phyloP scores from a whole-genome alignment of 1,139 yeast species.

The Petasospora fabianii region DNA sequence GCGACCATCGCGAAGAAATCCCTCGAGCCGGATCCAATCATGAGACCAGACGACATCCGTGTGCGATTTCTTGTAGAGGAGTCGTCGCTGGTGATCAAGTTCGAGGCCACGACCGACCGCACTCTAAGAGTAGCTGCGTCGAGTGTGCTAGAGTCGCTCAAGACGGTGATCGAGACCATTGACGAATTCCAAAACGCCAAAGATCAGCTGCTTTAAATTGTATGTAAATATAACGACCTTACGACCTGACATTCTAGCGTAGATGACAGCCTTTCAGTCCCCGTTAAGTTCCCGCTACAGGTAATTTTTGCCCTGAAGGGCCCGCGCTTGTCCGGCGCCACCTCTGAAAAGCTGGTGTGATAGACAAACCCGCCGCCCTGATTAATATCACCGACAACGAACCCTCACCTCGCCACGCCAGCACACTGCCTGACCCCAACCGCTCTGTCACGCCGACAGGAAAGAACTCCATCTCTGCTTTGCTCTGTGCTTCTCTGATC shows the following conservation, averaged over 20 bases:
- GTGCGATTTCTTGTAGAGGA: slow-evolving; percentile 36
- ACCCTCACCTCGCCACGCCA: too few relatives aligned
- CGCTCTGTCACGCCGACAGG: too few relatives aligned
- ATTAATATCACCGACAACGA: too few relatives aligned
- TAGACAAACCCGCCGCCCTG: too few relatives aligned
- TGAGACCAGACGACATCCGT: slow-evolving; percentile 58
- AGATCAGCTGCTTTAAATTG: not conserved
- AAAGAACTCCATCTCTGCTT: too few relatives aligned
- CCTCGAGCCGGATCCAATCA: slow-evolving; percentile 73
- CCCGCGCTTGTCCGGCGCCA: not conserved
- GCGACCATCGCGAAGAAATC: slow-evolving; percentile 60
- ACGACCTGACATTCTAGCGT: too few relatives aligned
- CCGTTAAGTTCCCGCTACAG: too few relatives aligned
- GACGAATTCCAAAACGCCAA: slow-evolving; percentile 49
- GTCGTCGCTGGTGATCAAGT: slow-evolving; percentile 36
- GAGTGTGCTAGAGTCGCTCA: slow-evolving; percentile 61
- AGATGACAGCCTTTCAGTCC: too few relatives aligned
- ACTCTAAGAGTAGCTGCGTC: slow-evolving; percentile 68
- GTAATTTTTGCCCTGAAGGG: not conserved
- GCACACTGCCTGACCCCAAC: too few relatives aligned
- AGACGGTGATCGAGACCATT: slow-evolving; percentile 65
- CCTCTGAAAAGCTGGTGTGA: not conserved
- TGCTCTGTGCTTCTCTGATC: too few relatives aligned
- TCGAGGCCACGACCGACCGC: slow-evolving; percentile 58
- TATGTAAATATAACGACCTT: not conserved